These are phyloP conservation scores for Magnusiomyces magnusii DNA, from an alignment of 1,139 yeast genomes.

Conservation along the genomic window DNA sequence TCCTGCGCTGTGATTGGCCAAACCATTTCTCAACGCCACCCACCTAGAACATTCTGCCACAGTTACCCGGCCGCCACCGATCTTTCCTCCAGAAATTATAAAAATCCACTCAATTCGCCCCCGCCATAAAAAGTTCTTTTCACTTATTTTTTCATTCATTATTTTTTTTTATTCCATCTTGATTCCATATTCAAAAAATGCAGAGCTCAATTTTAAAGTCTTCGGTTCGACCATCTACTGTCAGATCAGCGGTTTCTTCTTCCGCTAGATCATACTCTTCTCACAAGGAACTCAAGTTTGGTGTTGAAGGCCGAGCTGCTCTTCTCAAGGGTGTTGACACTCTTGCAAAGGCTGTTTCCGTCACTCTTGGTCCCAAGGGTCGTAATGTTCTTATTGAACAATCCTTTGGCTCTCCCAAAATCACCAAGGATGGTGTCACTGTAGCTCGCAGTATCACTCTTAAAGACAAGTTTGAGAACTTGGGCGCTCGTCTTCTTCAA, in stretches of 20 bases:
- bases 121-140: too few relatives aligned
- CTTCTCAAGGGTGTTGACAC: constrained; percentile 93
- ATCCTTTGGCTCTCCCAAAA: constrained; percentile 95
- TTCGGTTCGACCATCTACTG: constrained; percentile 19
- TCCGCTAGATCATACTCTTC: constrained; percentile 40
- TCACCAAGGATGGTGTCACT: constrained; percentile 99
- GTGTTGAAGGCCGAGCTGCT: constrained; percentile 98
- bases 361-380: constrained; percentile 97
- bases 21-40: not conserved
- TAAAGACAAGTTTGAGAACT: constrained; percentile 90
- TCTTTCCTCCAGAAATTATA: not conserved
- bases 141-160: too few relatives aligned
- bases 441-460: constrained; percentile 86
- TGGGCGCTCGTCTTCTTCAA: constrained; percentile 94
- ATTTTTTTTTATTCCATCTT: constrained; percentile 5
- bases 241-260: constrained; percentile 8
- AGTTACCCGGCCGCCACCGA: not conserved
- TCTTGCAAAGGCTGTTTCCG: constrained; percentile 94
- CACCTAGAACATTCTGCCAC: not conserved
- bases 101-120: too few relatives aligned
- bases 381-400: constrained; percentile 97
- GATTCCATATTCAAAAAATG: constrained; percentile 2
- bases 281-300: constrained; percentile 95
- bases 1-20: not conserved
- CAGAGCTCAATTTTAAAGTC: constrained; percentile 16